phyloP scores from a whole-genome alignment of 768 basidiomycete genomes.

The Agaricus subrufescens region DNA sequence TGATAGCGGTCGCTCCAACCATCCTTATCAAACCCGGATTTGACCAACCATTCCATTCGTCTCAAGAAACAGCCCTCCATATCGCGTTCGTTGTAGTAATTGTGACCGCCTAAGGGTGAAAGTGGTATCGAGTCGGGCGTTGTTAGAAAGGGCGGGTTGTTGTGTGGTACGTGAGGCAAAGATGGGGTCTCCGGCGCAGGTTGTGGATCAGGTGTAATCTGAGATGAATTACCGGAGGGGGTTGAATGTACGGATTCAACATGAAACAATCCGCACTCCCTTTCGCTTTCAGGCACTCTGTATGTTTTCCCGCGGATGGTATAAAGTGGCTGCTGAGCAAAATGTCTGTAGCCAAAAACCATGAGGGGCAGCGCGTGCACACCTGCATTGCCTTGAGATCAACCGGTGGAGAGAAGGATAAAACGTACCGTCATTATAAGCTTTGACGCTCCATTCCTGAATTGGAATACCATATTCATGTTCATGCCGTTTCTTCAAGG shows the following conservation, averaged over 20 bases:
- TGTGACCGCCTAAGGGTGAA: slow-evolving; percentile 55
- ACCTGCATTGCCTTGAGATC: slow-evolving; percentile 26
- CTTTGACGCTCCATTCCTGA: slow-evolving; percentile 46
- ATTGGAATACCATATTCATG: slow-evolving; percentile 31
- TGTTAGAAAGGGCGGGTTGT: neutral
- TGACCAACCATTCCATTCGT: slow-evolving; percentile 38
- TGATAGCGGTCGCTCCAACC: slow-evolving; percentile 45
- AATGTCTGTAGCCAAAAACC: slow-evolving; percentile 48
- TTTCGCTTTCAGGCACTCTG: slow-evolving; percentile 38
- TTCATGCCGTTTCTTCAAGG: slow-evolving; percentile 28
- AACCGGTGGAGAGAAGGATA: neutral
- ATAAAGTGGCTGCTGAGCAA: slow-evolving; percentile 44
- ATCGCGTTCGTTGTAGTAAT: slow-evolving; percentile 56
- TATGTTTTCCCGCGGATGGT: slow-evolving; percentile 43
- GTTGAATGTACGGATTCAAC: slow-evolving; percentile 11
- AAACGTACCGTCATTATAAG: slow-evolving; percentile 49
- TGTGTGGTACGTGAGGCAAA: neutral
- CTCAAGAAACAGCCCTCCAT: slow-evolving; percentile 37
- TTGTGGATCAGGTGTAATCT: neutral
- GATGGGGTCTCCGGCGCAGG: neutral
- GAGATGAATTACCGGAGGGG: neutral
- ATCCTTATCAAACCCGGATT: slow-evolving; percentile 25
- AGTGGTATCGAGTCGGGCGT: slow-evolving; percentile 13
- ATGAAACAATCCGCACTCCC: slow-evolving; percentile 43
- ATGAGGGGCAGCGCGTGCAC: slow-evolving; percentile 56